Evolutionary conservation across 148 eudicot species (phyloP).

Genomic region (Oxyria digyna): DNA sequence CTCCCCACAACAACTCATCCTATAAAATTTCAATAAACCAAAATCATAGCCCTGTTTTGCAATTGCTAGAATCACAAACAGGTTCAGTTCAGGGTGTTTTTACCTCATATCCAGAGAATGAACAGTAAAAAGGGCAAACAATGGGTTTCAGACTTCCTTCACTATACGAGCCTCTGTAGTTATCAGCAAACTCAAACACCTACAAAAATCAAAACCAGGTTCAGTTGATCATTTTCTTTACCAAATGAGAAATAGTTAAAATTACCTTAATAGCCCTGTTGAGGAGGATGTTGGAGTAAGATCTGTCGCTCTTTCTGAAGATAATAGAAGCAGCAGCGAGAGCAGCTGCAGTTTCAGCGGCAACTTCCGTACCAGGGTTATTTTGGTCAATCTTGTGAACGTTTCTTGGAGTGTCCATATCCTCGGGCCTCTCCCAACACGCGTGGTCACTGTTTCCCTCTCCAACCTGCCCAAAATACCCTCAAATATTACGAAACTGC

Average conservation of each 20-base stretch:
- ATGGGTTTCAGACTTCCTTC: slow-evolving; percentile 21
- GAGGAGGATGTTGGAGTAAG: slow-evolving; percentile 54
- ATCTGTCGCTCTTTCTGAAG: slow-evolving; percentile 51
- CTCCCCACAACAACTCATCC: slow-evolving; percentile 89
- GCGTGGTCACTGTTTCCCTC: slow-evolving; percentile 76
- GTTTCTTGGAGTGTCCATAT: slow-evolving; percentile 94
- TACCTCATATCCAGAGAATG: slow-evolving; percentile 72
- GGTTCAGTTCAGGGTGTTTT: neutral
- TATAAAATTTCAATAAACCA: slow-evolving; percentile 6
- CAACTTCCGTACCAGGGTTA: slow-evolving; percentile 87
- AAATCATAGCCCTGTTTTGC: neutral
- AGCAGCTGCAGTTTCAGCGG: slow-evolving; percentile 98
- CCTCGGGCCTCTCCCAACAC: slow-evolving; percentile 99
- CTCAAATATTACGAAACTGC: neutral
- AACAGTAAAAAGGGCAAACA: slow-evolving; percentile 62
- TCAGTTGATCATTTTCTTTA: too few species aligned
- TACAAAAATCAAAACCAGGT: slow-evolving; percentile 5
- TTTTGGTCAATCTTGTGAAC: slow-evolving; percentile 66
- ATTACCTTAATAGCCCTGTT: slow-evolving; percentile 71
- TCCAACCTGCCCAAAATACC: slow-evolving; percentile 45
- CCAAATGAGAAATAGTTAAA: neutral
- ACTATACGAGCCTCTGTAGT: slow-evolving; percentile 67
- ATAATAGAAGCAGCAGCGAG: slow-evolving; percentile 91
- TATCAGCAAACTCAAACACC: slow-evolving; percentile 82
- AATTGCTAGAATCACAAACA: neutral